Conservation (phyloP, 805 yeast species). For the Cyberlindnera japonica region DNA sequence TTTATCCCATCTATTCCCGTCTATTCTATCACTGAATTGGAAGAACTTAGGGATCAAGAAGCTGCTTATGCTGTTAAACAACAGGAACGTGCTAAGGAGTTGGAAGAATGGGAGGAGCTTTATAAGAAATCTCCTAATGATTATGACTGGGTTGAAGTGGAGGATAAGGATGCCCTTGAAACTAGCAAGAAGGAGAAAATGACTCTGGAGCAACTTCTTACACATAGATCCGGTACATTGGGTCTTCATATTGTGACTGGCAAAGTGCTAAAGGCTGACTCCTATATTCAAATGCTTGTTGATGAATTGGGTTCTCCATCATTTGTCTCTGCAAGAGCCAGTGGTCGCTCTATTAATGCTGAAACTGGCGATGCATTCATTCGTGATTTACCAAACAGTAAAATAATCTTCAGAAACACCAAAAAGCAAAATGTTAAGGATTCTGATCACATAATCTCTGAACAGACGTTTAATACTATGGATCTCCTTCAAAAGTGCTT, state of each 20-base stretch:
- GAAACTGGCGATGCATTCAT: conserved; percentile 59
- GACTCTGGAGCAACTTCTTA: conserved; percentile 48
- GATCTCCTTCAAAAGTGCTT: conserved; percentile 52
- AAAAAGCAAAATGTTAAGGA: conserved; percentile 45
- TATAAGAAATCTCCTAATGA: conserved; percentile 55
- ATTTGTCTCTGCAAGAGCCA: conserved; percentile 46
- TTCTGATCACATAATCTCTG: conserved; percentile 48
- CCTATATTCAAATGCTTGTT: conserved; percentile 53
- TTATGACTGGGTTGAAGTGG: conserved; percentile 58
- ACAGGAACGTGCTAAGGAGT: conserved; percentile 32
- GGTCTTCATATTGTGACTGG: conserved; percentile 53
- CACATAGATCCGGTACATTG: conserved; percentile 60
- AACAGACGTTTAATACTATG: conserved; percentile 45
- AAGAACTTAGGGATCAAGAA: conserved; percentile 42
- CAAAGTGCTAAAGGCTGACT: conserved; percentile 42
- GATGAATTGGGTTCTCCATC: conserved; percentile 65
- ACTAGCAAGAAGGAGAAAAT: conserved; percentile 40
- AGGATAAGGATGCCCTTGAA: conserved; percentile 37
- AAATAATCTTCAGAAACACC: conserved; percentile 52
- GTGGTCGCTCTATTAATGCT: conserved; percentile 41
- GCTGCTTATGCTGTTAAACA: conserved; percentile 35
- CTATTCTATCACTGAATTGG: conserved; percentile 53
- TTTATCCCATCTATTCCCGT: conserved; percentile 66
- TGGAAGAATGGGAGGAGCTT: conserved; percentile 44
- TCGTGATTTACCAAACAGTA: conserved; percentile 66